Conservation (phyloP, 495 filamentous ascomycete genomes). For the Platismatia glauca region DNA sequence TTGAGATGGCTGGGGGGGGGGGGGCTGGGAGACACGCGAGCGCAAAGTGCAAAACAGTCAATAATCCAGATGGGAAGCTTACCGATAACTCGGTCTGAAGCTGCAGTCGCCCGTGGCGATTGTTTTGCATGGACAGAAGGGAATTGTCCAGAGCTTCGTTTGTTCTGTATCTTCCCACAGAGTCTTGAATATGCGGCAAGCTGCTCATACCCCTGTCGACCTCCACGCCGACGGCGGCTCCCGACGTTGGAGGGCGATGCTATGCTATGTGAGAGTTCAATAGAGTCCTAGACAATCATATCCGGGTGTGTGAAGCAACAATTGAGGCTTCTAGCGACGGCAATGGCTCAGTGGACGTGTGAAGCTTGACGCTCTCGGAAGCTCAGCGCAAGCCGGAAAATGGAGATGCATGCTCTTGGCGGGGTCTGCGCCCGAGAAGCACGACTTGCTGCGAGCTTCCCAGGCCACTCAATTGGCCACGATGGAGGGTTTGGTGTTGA, state of each 20-base stretch:
- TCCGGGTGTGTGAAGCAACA: background rate
- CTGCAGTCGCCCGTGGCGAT: conserved; percentile 14
- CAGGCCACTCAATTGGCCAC: background rate
- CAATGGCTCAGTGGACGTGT: background rate
- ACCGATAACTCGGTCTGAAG: conserved; percentile 1
- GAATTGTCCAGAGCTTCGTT: conserved; percentile 4
- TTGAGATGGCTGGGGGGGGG: conserved; percentile 15
- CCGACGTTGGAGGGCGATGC: background rate
- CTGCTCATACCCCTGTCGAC: background rate
- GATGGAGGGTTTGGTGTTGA: background rate
- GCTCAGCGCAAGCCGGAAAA: conserved; percentile 7
- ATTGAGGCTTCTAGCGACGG: background rate
- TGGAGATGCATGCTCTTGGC: conserved; percentile 4
- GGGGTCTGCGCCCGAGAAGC: background rate
- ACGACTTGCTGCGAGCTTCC: background rate
- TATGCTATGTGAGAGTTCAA: background rate
- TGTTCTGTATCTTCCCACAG: conserved; percentile 4
- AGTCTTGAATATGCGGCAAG: background rate
- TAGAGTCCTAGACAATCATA: background rate
- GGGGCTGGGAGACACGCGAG: conserved; percentile 15
- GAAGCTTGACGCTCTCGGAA: background rate
- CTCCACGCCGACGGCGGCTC: background rate
- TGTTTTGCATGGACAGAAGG: conserved; percentile 5
- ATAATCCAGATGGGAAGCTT: conserved; percentile 4
- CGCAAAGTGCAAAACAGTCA: conserved; percentile 5